Evolutionary conservation across 1,284 basidiomycete genomes (phyloP), one percentile per base, ranked within the genome.

Genomic region (Leccinum insolens): DNA sequence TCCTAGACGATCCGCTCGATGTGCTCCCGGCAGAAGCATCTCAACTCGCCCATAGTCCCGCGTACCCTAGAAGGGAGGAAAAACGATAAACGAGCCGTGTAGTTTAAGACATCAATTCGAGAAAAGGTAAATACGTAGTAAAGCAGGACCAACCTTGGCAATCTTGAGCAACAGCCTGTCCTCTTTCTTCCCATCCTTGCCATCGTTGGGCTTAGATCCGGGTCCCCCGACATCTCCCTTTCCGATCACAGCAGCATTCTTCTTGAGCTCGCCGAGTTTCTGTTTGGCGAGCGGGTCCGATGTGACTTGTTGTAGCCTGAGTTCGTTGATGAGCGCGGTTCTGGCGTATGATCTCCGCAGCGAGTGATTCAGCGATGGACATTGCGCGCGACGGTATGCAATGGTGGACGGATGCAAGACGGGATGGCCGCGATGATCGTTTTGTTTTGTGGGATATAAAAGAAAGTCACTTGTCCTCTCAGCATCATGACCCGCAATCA

Each of bases 31-130:
- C 98, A 90, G 76, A 93, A 90, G 46, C 88, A 98, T 98, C 76
- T 98, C 95, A 20, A 88, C 87, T 6, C 97, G 95, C 67, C 95
- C 93, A 83, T 96, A 98, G 81, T 99, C 97, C 67, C 95, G 89
- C 15, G 98, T 99, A 52, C 98, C 97, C 92, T 99, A 7, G 17
- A 25, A 25, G 55, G 28, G 4, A 7, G 14, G 6, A 39, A 22
- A 28, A 15, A 22, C 7, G 1, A 31, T 6, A n/a, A 22, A 49
- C 49, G 49, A 52, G 49, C 20, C 6, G 20, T 55, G 6, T 52
- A 52, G 46, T n/a, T 17, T 46, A 49, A 49, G 46, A 20, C 46
- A 17, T 46, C 44, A 46, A 46, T 46, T 46, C 17, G 44, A 46
- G 49, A 52, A 20, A 22, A 55, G 22, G 52, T 14, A 55, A 55